phyloP scores from a whole-genome alignment of 176 grass and related monocot species.

The Oryza brachyantha region DNA sequence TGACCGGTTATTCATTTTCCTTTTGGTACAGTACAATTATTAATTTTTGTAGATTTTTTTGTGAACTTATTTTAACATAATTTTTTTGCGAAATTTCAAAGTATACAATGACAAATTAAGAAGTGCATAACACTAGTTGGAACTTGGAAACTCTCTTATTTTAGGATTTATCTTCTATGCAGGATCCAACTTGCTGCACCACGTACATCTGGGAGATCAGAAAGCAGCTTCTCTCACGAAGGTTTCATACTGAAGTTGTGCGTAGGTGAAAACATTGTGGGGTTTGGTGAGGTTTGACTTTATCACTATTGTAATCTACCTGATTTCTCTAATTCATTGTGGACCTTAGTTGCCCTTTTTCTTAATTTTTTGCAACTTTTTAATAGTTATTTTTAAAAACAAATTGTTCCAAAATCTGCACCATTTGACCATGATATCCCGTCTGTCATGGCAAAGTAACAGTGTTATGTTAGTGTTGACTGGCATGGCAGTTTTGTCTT shows the following conservation, averaged over 20 bases:
- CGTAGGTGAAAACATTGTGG: conserved; percentile 56
- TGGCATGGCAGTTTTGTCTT: too few relatives aligned
- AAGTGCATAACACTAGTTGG: neutral
- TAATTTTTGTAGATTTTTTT: neutral
- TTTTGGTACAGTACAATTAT: neutral
- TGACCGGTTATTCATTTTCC: neutral
- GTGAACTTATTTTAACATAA: neutral
- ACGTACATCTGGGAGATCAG: conserved; percentile 59
- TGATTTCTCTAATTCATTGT: neutral
- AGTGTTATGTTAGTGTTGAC: too few relatives aligned
- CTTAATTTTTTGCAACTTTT: too few relatives aligned
- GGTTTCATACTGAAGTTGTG: conserved; percentile 70
- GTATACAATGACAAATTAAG: neutral
- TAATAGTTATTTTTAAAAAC: too few relatives aligned
- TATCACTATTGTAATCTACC: conserved; percentile 9
- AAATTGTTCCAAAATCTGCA: too few relatives aligned
- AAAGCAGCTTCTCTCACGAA: conserved; percentile 56
- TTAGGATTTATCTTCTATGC: conserved; percentile 30
- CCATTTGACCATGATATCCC: too few relatives aligned
- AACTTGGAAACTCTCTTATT: neutral
- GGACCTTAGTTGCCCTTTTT: too few relatives aligned
- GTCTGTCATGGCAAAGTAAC: too few relatives aligned
- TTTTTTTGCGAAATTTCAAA: neutral
- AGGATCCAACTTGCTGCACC: conserved; percentile 78
- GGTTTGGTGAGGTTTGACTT: conserved; percentile 90